Conservation (phyloP, 2,329 filamentous ascomycete species). For the Fusarium metavorans region DNA sequence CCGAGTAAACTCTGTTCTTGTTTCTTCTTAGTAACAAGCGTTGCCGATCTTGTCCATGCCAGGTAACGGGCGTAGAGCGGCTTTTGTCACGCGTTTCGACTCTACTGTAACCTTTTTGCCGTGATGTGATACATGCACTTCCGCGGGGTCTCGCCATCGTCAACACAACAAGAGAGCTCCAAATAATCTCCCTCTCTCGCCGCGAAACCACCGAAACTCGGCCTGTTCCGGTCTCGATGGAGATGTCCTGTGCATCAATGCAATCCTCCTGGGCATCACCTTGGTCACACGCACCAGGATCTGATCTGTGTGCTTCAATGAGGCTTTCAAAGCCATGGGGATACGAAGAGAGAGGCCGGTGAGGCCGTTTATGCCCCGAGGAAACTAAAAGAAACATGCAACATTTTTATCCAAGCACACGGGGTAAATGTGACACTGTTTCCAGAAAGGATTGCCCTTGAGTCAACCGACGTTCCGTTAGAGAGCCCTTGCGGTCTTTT, state of each 20-base stretch:
- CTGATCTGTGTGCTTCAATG: slow-evolving; percentile 27
- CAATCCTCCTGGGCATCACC: slow-evolving; percentile 16
- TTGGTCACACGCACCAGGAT: slow-evolving; percentile 19
- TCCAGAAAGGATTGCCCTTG: slow-evolving; percentile 8
- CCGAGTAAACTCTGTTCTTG: slow-evolving; percentile 21
- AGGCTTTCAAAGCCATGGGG: slow-evolving; percentile 19
- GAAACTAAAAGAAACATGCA: neutral
- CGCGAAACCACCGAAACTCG: slow-evolving; percentile 31
- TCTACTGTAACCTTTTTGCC: slow-evolving; percentile 15
- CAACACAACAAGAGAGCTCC: neutral
- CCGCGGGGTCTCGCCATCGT: slow-evolving; percentile 7
- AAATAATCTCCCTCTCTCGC: slow-evolving; percentile 17
- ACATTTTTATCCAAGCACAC: neutral
- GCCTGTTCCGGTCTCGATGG: slow-evolving; percentile 8
- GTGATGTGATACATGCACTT: slow-evolving; percentile 25
- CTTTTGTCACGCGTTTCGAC: slow-evolving; percentile 23
- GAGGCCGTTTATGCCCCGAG: slow-evolving; percentile 14
- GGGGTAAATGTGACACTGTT: slow-evolving; percentile 21
- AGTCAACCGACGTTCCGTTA: neutral
- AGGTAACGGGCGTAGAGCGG: slow-evolving; percentile 28
- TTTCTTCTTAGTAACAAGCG: slow-evolving; percentile 7
- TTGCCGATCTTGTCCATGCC: slow-evolving; percentile 28
- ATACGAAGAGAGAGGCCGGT: slow-evolving; percentile 27
- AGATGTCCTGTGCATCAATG: slow-evolving; percentile 26
- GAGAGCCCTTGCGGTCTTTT: neutral